Evolutionary conservation across 345 rosid species (phyloP).

Genomic region (Nasturtium officinale): DNA sequence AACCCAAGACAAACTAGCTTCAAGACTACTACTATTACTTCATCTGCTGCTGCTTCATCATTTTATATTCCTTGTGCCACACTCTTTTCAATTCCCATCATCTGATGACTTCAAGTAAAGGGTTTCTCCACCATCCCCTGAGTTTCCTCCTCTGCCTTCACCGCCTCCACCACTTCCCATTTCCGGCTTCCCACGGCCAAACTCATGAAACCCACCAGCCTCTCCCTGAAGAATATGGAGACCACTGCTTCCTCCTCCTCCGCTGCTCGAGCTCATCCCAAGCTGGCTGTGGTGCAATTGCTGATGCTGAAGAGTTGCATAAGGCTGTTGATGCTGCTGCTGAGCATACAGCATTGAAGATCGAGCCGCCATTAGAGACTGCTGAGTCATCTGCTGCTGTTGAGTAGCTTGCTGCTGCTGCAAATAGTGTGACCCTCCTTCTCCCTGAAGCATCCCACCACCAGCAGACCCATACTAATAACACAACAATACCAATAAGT

Average conservation of each 20-base stretch:
- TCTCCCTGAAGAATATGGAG: conserved; percentile 50
- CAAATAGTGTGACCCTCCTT: conserved; percentile 77
- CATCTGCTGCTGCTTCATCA: conserved; percentile 33
- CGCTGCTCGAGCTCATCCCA: conserved; percentile 77
- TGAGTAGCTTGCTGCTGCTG: conserved; percentile 93
- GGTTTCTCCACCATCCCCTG: conserved; percentile 86
- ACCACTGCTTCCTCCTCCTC: conserved; percentile 72
- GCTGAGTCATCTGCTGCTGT: conserved; percentile 84
- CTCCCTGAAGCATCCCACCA: conserved; percentile 70
- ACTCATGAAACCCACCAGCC: conserved; percentile 70
- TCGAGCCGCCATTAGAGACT: conserved; percentile 86
- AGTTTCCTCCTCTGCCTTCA: conserved; percentile 85
- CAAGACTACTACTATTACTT: conserved; percentile 28
- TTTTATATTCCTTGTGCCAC: conserved; percentile 29
- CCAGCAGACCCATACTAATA: conserved; percentile 66
- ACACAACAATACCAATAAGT: not conserved
- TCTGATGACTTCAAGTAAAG: conserved; percentile 80
- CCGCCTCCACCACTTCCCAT: conserved; percentile 68
- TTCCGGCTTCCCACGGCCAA: conserved; percentile 85
- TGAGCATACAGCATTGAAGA: conserved; percentile 88
- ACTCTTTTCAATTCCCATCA: conserved; percentile 66
- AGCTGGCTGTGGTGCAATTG: conserved; percentile 91
- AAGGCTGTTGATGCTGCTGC: conserved; percentile 57
- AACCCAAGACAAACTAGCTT: conserved; percentile 34
- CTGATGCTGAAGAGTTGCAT: conserved; percentile 80